These are phyloP conservation scores for Globisporangium nunn DNA, from an alignment of 352 stramenopile species.

Conservation along the genomic window DNA sequence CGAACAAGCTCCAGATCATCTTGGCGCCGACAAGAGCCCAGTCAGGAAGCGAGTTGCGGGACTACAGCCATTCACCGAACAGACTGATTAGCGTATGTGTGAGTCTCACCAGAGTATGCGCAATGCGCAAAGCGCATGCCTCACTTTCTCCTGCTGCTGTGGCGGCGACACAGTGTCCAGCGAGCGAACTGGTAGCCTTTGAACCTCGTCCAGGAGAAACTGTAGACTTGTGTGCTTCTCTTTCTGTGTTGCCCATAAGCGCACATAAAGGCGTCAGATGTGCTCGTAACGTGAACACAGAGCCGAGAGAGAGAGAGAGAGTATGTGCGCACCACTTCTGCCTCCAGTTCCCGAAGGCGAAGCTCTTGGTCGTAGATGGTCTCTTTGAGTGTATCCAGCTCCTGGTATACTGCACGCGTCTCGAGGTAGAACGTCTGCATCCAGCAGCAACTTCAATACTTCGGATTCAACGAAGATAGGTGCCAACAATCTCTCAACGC, in stretches of 20 bases:
- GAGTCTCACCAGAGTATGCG: too few species aligned
- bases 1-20: constrained; percentile 35
- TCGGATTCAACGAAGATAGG: not conserved
- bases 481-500: not conserved
- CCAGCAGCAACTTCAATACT: not conserved
- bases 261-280: not conserved
- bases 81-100: too few species aligned
- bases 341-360: constrained; percentile 34
- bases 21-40: constrained; percentile 28
- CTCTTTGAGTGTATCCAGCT: constrained; percentile 47
- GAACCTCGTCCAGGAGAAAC: constrained; percentile 28
- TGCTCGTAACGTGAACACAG: not conserved
- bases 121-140: not conserved
- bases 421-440: constrained; percentile 50
- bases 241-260: constrained; percentile 21
- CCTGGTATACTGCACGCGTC: constrained; percentile 36
- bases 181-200: constrained; percentile 17
- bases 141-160: not conserved
- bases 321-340: constrained; percentile 26
- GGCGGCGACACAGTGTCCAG: not conserved
- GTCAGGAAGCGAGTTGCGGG: constrained; percentile 6
- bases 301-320: not conserved
- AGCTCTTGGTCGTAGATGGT: constrained; percentile 63
- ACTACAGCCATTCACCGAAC: too few species aligned
- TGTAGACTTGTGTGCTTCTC: constrained; percentile 50